phyloP scores from a whole-genome alignment of 1,284 basidiomycete species.

The Irpex rosettiformis region DNA sequence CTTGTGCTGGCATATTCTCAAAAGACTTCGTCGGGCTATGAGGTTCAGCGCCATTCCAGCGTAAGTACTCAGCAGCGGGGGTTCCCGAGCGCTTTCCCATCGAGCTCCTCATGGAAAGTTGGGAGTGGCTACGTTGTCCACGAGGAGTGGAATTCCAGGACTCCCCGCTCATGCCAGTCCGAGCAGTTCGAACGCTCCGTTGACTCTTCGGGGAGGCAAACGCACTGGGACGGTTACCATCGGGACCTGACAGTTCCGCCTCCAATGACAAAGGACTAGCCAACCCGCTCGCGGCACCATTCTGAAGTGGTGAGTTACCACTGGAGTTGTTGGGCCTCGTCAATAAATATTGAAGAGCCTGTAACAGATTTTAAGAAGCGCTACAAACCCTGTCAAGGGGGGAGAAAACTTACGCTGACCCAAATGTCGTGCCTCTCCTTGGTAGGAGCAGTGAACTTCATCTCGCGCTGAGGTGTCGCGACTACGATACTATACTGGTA shows the following conservation, averaged over 20 bases:
- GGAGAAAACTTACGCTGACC: constrained; percentile 64
- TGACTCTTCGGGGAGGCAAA: constrained; percentile 67
- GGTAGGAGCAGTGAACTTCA: constrained; percentile 95
- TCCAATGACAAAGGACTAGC: constrained; percentile 53
- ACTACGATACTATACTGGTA: constrained; percentile 93
- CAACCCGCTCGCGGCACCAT: constrained; percentile 36
- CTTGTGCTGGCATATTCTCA: constrained; percentile 50
- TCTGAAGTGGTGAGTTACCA: constrained; percentile 36
- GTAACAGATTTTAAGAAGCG: not conserved
- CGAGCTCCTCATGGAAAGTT: constrained; percentile 67
- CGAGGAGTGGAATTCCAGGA: constrained; percentile 73
- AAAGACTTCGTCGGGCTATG: constrained; percentile 69
- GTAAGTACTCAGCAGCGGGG: constrained; percentile 84
- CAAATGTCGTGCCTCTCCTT: constrained; percentile 97
- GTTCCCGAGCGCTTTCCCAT: constrained; percentile 84
- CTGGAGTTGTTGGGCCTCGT: constrained; percentile 57
- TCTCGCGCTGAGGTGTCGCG: constrained; percentile 90
- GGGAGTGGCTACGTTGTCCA: constrained; percentile 71
- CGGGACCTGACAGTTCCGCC: constrained; percentile 50
- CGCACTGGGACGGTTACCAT: constrained; percentile 37
- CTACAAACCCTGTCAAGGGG: not conserved
- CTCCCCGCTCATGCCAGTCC: constrained; percentile 45
- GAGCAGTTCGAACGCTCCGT: constrained; percentile 57
- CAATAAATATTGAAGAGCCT: constrained; percentile 85
- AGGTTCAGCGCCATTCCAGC: constrained; percentile 66